Percentiles rank a stretch among this genome's conserved stretches.
Conservation (phyloP, 2,329 filamentous ascomycete species). For the Trichoderma polysporum region DNA sequence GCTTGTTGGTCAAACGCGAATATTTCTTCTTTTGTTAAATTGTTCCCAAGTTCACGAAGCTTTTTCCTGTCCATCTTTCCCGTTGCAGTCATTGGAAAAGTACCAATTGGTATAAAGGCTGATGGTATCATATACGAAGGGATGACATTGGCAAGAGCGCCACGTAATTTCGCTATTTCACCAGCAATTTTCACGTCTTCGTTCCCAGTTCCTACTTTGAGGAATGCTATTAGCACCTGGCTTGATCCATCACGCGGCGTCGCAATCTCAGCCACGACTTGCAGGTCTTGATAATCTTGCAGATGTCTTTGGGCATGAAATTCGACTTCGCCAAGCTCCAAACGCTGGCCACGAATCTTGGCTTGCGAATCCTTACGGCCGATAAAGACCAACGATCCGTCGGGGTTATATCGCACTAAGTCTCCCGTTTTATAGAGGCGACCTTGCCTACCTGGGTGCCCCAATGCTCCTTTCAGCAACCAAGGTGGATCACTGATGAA, state of each 20-base stretch:
- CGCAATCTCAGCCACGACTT: neutral
- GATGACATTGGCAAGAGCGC: neutral
- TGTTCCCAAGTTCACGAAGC: neutral
- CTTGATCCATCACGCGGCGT: neutral
- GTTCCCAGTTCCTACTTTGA: neutral
- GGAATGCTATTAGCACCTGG: neutral
- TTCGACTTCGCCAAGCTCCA: conserved; percentile 42
- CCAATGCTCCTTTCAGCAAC: neutral
- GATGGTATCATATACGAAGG: conserved; percentile 22
- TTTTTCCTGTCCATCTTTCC: neutral
- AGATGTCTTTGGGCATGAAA: conserved; percentile 23
- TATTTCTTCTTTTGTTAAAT: neutral
- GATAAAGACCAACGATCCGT: conserved; percentile 44
- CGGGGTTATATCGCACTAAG: conserved; percentile 42
- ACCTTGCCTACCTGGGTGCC: neutral
- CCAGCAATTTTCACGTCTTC: neutral
- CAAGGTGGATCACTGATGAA: neutral
- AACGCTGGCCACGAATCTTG: conserved; percentile 58
- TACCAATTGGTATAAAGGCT: conserved; percentile 12
- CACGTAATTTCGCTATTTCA: neutral
- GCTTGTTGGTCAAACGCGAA: neutral
- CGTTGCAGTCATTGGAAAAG: neutral
- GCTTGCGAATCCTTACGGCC: conserved; percentile 58
- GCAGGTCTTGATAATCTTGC: neutral
- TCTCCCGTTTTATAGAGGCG: conserved; percentile 43